Conservation (phyloP, 176 grass and related monocot species). For the Secale cereale region DNA sequence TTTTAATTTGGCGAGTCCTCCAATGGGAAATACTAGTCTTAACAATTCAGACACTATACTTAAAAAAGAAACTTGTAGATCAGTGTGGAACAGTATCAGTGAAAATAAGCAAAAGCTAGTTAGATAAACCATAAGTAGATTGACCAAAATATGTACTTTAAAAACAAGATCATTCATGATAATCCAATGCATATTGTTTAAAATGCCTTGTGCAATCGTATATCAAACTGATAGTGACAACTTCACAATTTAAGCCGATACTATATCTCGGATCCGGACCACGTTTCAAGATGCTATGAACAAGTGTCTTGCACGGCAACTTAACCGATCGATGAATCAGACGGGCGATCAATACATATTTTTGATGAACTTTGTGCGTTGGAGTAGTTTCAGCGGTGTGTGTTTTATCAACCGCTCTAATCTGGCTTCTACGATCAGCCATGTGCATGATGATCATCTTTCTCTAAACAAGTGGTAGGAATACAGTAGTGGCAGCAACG, state of each 20-base stretch:
- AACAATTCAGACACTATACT: background rate
- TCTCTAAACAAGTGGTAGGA: background rate
- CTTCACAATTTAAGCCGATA: background rate
- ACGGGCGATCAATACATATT: background rate
- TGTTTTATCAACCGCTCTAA: background rate
- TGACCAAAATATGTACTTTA: background rate
- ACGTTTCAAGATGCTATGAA: background rate
- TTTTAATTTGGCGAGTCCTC: background rate
- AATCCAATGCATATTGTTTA: background rate
- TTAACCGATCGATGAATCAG: background rate
- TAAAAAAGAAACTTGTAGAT: no score
- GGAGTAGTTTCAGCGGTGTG: background rate
- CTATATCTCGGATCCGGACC: background rate
- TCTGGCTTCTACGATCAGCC: background rate
- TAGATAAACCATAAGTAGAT: background rate
- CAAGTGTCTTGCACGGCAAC: background rate
- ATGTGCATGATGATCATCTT: background rate
- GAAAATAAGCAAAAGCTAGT: background rate
- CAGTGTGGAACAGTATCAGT: no score
- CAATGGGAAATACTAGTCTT: background rate
- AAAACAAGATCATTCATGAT: background rate
- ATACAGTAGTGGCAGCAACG: background rate
- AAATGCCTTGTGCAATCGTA: background rate
- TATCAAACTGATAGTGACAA: background rate
- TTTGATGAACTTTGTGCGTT: background rate